Evolutionary conservation across 2,329 filamentous ascomycete genomes (phyloP).

Genomic region (Berkeleyomyces basicola): DNA sequence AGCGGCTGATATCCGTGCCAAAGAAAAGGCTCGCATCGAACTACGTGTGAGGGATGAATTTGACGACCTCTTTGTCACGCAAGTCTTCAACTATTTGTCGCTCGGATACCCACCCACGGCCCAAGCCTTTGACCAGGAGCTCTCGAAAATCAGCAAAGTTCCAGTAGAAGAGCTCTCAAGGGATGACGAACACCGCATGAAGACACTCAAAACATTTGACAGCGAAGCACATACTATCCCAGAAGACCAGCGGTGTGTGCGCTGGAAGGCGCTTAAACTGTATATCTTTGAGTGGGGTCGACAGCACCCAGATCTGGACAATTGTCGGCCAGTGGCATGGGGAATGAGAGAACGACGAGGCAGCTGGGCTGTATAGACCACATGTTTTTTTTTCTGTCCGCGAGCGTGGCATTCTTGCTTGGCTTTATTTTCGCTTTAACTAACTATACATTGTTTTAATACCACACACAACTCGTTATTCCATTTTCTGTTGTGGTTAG

Average conservation of each 20-base stretch:
- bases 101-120: constrained; percentile 81
- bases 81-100: constrained; percentile 94
- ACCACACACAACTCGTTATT: not conserved
- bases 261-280: constrained; percentile 68
- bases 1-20: not conserved
- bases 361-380: constrained; percentile 50
- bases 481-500: not conserved
- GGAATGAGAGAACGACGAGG: constrained; percentile 49
- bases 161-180: constrained; percentile 49
- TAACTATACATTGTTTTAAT: not conserved
- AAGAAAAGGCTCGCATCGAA: constrained; percentile 34
- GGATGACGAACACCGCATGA: constrained; percentile 46
- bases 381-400: not conserved
- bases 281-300: constrained; percentile 85
- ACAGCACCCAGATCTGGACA: constrained; percentile 61
- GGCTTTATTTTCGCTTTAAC: no score
- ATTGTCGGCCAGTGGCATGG: constrained; percentile 42
- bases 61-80: constrained; percentile 70
- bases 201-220: constrained; percentile 57
- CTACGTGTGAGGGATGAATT: constrained; percentile 49
- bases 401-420: no score
- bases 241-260: constrained; percentile 34
- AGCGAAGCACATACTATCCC: constrained; percentile 19
- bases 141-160: constrained; percentile 64
- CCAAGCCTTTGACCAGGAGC: constrained; percentile 65